Evolutionary conservation across 2,329 filamentous ascomycete genomes (phyloP).

Genomic region (Exophiala phaeomuriformis): DNA sequence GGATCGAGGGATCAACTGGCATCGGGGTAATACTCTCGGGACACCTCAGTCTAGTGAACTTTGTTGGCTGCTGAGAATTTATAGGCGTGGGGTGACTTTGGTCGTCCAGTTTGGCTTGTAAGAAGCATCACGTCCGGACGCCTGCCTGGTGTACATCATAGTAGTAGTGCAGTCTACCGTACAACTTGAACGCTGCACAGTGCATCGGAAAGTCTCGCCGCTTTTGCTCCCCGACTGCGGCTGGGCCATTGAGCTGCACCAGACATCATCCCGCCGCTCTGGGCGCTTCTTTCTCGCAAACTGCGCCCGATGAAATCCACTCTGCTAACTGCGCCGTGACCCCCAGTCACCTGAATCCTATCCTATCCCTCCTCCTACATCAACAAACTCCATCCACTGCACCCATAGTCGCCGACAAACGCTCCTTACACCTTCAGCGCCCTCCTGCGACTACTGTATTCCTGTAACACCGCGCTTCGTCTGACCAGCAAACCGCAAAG

Average conservation of each 20-base stretch:
- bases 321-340: not conserved
- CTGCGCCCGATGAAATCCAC: too few species aligned
- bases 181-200: too few species aligned
- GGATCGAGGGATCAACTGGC: too few species aligned
- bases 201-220: too few species aligned
- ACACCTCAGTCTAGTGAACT: too few species aligned
- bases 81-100: too few species aligned
- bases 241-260: too few species aligned
- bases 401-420: not conserved
- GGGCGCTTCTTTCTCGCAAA: not conserved
- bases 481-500: not conserved
- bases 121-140: not conserved
- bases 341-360: not conserved
- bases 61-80: too few species aligned
- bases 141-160: not conserved
- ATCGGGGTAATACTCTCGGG: too few species aligned
- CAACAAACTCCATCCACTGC: not conserved
- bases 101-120: too few species aligned
- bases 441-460: not conserved
- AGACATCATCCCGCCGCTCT: not conserved
- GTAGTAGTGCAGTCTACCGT: too few species aligned
- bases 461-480: not conserved
- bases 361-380: not conserved
- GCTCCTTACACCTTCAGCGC: not conserved
- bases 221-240: not conserved